Base-by-base conservation (phyloP, 805 yeast genomes). In the Candida morakotiae region DNA sequence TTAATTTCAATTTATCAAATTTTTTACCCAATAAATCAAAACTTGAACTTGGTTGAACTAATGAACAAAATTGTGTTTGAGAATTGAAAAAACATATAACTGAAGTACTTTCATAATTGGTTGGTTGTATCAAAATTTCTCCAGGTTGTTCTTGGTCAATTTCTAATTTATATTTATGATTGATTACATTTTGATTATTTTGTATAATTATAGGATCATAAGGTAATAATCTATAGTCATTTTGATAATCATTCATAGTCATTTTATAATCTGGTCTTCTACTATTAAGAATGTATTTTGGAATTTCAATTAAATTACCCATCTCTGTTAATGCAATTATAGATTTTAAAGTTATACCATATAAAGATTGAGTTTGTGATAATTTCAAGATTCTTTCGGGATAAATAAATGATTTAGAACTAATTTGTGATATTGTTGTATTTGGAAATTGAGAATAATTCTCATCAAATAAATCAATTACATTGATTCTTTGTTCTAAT, bases 101-200 rank as follows among this genome's bases (percentile, higher is more conserved):
- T 2, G 83, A 69, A 0, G 97, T 88, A 2, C 95, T 85, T 60
- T 91, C 98, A 35, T 88, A 64, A 27, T 75, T 71, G 0, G 97
- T 84, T 2, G 63, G 62, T 38, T 45, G 50, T n/a, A 57, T 47
- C 37, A 67, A 48, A 4, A 67, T 51, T 3, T 45, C 40, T 15
- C 35, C 38, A 2, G 41, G 42, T 17, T 36, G 43, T 4, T 47
- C 38, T 7, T 9, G 9, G 7, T 21, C 23, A 21, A 21, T 9
- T 10, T 44, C 40, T n/a, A 67, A 48, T 41, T 56, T 54, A 40
- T 56, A 55, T 41, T 64, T 63, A 42, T 67, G 72, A 43, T 64
- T 67, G 31, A 67, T 49, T 1, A 58, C 49, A 37, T 57, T 56
- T 36, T 41, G 47, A n/a, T 47, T 45, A 39, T 60, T 75, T 34